Conservation (phyloP, 2,329 filamentous ascomycete genomes). For the Talaromyces sp. region DNA sequence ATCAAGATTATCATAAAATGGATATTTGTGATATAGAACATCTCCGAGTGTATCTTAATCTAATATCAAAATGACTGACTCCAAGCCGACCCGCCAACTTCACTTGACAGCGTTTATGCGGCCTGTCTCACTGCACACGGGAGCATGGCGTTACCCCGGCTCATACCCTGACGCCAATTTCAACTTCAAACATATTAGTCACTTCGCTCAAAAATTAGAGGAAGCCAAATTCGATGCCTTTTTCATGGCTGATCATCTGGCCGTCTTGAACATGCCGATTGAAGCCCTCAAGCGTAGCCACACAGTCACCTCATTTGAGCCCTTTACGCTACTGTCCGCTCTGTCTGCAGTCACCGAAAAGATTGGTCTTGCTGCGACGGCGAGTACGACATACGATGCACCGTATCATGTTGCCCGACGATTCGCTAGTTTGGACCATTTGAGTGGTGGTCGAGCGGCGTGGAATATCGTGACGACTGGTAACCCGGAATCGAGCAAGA, state of each 20-base stretch:
- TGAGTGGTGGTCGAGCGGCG: slow-evolving; percentile 49
- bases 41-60: neutral
- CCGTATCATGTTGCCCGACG: slow-evolving; percentile 53
- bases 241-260: slow-evolving; percentile 56
- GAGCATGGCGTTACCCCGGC: slow-evolving; percentile 56
- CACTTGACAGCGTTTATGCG: slow-evolving; percentile 60
- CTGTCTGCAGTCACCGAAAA: slow-evolving; percentile 48
- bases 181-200: slow-evolving; percentile 52
- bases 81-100: slow-evolving; percentile 32
- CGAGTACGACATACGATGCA: slow-evolving; percentile 52
- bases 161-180: slow-evolving; percentile 57
- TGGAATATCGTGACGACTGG: slow-evolving; percentile 56
- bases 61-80: slow-evolving; percentile 2
- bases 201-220: slow-evolving; percentile 54
- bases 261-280: slow-evolving; percentile 54
- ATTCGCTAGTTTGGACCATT: slow-evolving; percentile 51
- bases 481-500: slow-evolving; percentile 52
- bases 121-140: slow-evolving; percentile 54
- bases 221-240: slow-evolving; percentile 55
- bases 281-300: slow-evolving; percentile 57
- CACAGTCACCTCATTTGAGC: slow-evolving; percentile 57
- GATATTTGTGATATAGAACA: neutral
- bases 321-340: slow-evolving; percentile 52
- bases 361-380: slow-evolving; percentile 52
- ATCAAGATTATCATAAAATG: too few species aligned